Percentiles rank a stretch among this genome's conserved stretches.
phyloP scores from a whole-genome alignment of 139 green algal species.

The Chlorella sp. region DNA sequence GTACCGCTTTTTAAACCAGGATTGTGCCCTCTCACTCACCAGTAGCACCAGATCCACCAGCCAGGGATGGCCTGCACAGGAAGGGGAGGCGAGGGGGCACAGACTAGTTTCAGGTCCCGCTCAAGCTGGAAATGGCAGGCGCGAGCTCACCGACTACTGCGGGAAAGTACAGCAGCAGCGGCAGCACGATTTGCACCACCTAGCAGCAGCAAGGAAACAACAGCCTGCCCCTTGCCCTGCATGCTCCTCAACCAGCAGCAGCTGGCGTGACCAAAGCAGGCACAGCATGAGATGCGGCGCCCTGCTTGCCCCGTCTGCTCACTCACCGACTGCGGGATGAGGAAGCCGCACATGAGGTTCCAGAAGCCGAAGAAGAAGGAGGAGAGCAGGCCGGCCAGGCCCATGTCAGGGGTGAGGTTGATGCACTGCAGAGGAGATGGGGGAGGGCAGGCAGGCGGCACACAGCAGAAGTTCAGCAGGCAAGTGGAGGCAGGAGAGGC shows the following conservation, averaged over 20 bases:
- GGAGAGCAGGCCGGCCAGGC: slow-evolving; percentile 25
- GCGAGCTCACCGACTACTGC: too few species aligned
- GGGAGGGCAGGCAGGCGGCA: not conserved
- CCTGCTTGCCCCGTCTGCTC: too few species aligned
- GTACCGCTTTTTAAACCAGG: too few species aligned
- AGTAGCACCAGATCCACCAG: slow-evolving; percentile 62
- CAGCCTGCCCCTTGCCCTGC: too few species aligned
- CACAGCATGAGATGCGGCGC: too few species aligned
- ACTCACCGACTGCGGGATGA: slow-evolving; percentile 38
- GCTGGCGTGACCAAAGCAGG: too few species aligned
- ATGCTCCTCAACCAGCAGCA: too few species aligned
- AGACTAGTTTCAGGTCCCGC: not conserved
- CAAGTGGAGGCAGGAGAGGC: not conserved
- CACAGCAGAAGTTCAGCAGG: not conserved
- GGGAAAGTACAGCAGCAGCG: not conserved
- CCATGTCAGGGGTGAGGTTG: slow-evolving; percentile 29
- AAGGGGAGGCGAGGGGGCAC: not conserved
- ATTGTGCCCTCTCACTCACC: not conserved
- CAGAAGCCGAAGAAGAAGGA: slow-evolving; percentile 62
- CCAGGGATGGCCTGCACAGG: slow-evolving; percentile 38
- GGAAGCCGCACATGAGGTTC: slow-evolving; percentile 63
- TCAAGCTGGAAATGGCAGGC: too few species aligned
- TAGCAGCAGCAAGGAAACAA: too few species aligned
- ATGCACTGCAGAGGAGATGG: slow-evolving; percentile 17
- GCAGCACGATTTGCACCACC: too few species aligned